A percentile compares a stretch with the other conserved stretches of the same genome.
phyloP scores from a whole-genome alignment of 257 asterid genomes.

The Paraleonurus japonicus region DNA sequence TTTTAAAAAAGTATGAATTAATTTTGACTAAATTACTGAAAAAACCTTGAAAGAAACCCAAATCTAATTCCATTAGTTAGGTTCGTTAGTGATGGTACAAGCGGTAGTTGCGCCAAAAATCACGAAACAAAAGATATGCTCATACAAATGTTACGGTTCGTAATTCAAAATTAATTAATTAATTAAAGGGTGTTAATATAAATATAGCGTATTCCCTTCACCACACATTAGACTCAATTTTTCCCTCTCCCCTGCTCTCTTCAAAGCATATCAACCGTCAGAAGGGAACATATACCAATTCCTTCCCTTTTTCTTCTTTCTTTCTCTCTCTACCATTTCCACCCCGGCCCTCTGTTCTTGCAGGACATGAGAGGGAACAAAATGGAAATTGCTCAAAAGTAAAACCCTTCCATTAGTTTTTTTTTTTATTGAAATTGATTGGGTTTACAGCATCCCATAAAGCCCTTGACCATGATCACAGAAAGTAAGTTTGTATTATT shows the following conservation, averaged over 20 bases:
- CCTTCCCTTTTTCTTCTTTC: background rate
- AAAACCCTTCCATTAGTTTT: slow-evolving; percentile 17
- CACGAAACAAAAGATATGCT: slow-evolving; percentile 31
- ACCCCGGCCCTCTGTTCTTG: slow-evolving; percentile 41
- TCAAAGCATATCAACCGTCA: slow-evolving; percentile 47
- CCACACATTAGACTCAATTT: slow-evolving; percentile 34
- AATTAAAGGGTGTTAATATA: slow-evolving; percentile 28
- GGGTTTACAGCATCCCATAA: slow-evolving; percentile 2
- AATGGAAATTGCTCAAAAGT: slow-evolving; percentile 24
- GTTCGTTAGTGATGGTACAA: slow-evolving; percentile 28
- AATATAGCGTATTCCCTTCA: slow-evolving; percentile 36
- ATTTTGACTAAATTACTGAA: background rate
- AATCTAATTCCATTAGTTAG: slow-evolving; percentile 5
- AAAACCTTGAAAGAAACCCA: slow-evolving; percentile 5
- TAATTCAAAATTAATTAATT: background rate
- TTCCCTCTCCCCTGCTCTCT: slow-evolving; percentile 29
- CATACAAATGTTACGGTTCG: background rate
- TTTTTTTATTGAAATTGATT: background rate
- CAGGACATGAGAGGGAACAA: slow-evolving; percentile 36
- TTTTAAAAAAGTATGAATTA: too few relatives aligned
- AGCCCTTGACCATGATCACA: slow-evolving; percentile 21
- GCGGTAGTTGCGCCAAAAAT: slow-evolving; percentile 50
- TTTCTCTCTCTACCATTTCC: background rate
- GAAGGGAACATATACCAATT: slow-evolving; percentile 45
- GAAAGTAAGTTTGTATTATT: slow-evolving; percentile 34